These are phyloP conservation scores for Boletus bicolor DNA, from an alignment of 768 basidiomycete genomes.

Conservation along the genomic window DNA sequence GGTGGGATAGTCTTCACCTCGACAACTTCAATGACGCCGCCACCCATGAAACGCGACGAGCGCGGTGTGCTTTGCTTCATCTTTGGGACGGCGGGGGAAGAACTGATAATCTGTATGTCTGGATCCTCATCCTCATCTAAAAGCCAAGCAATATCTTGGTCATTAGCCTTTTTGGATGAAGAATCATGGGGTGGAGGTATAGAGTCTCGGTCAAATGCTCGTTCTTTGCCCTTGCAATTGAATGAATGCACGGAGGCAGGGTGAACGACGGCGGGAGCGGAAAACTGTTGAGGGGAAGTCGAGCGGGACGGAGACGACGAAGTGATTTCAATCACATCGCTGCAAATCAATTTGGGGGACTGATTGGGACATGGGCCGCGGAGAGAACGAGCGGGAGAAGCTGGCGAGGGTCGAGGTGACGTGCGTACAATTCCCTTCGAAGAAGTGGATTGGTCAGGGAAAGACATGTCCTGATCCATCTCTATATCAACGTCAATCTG, in stretches of 20 bases:
- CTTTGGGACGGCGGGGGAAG: conserved; percentile 39
- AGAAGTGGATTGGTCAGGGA: conserved; percentile 4
- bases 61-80: conserved; percentile 1
- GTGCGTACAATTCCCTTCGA: not conserved
- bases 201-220: not conserved
- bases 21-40: conserved; percentile 16
- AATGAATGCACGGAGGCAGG: not conserved
- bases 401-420: conserved; percentile 8
- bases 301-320: conserved; percentile 29
- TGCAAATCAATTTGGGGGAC: conserved; percentile 23
- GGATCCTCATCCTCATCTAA: conserved; percentile 63
- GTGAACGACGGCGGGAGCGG: not conserved
- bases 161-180: conserved; percentile 4
- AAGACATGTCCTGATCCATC: conserved; percentile 43
- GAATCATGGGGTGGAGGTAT: not conserved
- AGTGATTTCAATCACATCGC: conserved; percentile 32
- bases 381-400: conserved; percentile 14
- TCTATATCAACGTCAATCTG: conserved; percentile 51
- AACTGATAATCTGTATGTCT: conserved; percentile 49
- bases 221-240: conserved; percentile 14
- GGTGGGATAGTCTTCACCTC: conserved; percentile 19
- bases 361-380: not conserved
- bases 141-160: conserved; percentile 60
- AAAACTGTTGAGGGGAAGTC: conserved; percentile 8
- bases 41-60: conserved; percentile 4